These are phyloP conservation scores for Fusarium miscanthi DNA, from an alignment of 2,329 filamentous ascomycete species.

Conservation along the genomic window DNA sequence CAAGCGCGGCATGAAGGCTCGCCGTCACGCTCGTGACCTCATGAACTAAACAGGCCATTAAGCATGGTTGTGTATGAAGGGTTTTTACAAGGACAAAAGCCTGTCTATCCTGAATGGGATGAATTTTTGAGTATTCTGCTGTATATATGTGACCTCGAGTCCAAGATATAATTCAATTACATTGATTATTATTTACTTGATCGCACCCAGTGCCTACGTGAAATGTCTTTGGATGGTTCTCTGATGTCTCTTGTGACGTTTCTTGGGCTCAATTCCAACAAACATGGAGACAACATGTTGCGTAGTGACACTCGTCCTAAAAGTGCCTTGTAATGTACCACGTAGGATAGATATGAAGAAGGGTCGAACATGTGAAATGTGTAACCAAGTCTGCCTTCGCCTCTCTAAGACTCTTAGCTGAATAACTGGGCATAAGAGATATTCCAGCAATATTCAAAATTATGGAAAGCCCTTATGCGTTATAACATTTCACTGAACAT, in stretches of 20 bases:
- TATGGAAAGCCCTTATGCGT: too few species aligned
- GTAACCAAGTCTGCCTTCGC: background rate
- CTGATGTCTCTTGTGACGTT: too few species aligned
- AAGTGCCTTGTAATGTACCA: too few species aligned
- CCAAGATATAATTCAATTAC: constrained; percentile 29
- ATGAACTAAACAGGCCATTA: constrained; percentile 32
- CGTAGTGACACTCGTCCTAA: background rate
- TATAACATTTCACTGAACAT: background rate
- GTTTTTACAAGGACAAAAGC: constrained; percentile 29
- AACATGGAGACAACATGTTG: background rate
- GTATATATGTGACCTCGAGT: constrained; percentile 45
- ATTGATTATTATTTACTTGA: background rate
- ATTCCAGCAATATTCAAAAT: background rate
- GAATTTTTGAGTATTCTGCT: constrained; percentile 43
- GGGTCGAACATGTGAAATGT: background rate
- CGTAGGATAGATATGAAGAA: too few species aligned
- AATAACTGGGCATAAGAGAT: too few species aligned
- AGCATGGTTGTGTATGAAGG: constrained; percentile 35
- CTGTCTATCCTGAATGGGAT: constrained; percentile 21
- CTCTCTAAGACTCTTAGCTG: background rate
- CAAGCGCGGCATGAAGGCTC: constrained; percentile 35
- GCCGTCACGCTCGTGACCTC: constrained; percentile 42
- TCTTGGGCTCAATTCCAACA: background rate
- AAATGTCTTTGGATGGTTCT: background rate
- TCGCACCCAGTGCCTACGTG: too few species aligned